phyloP scores from a whole-genome alignment of 2,329 filamentous ascomycete genomes.

The Pseudocercospora fuligena region DNA sequence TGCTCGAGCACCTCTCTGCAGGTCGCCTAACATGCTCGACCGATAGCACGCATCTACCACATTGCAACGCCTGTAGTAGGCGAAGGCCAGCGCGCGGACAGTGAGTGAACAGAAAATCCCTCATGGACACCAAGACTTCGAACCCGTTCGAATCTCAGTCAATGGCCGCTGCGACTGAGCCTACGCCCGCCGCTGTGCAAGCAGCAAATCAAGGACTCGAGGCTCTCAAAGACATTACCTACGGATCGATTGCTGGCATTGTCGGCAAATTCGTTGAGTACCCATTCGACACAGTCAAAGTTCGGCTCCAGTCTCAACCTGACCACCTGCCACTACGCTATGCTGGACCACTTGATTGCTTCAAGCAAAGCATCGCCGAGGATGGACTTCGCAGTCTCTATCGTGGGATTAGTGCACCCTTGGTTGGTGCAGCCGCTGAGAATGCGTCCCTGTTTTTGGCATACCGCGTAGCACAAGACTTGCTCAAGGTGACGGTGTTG shows the following conservation, averaged over 20 bases:
- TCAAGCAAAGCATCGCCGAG: slow-evolving; percentile 78
- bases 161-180: slow-evolving; percentile 7
- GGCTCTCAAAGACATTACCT: slow-evolving; percentile 83
- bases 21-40: slow-evolving; percentile 39
- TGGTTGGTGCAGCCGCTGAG: slow-evolving; percentile 89
- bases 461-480: slow-evolving; percentile 66
- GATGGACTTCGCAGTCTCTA: slow-evolving; percentile 86
- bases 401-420: slow-evolving; percentile 87
- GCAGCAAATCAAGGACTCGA: slow-evolving; percentile 58
- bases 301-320: slow-evolving; percentile 93
- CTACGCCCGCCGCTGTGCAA: slow-evolving; percentile 10
- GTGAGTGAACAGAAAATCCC: slow-evolving; percentile 13
- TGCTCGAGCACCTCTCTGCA: slow-evolving; percentile 2
- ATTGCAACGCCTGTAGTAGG: slow-evolving; percentile 17
- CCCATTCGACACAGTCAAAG: slow-evolving; percentile 98
- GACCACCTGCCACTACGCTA: slow-evolving; percentile 82
- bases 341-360: slow-evolving; percentile 87
- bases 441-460: slow-evolving; percentile 93
- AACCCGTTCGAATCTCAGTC: slow-evolving; percentile 9
- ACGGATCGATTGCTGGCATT: slow-evolving; percentile 88
- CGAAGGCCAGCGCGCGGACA: slow-evolving; percentile 4
- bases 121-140: slow-evolving; percentile 28
- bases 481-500: slow-evolving; percentile 66
- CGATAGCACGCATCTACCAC: slow-evolving; percentile 37
- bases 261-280: slow-evolving; percentile 97